These are phyloP conservation scores for Fusarium pininemorale DNA, from an alignment of 2,329 filamentous ascomycete species.

Conservation along the genomic window DNA sequence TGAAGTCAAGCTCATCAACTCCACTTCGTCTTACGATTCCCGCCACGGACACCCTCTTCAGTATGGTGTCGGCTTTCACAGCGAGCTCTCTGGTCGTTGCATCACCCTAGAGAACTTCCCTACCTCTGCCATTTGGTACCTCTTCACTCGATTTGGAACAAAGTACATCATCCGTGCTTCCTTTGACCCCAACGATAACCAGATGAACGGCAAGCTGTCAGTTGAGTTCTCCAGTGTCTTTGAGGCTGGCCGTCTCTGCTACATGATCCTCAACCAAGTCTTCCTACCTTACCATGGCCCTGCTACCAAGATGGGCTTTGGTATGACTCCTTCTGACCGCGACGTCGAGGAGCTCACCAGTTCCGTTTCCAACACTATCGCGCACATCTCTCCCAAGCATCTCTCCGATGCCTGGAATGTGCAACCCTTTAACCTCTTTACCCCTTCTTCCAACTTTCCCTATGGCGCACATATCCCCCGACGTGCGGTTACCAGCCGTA, in stretches of 20 bases:
- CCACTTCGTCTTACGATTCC: neutral
- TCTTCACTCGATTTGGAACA: constrained; percentile 22
- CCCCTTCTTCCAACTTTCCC: fast-evolving
- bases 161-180: constrained; percentile 9
- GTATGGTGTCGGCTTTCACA: neutral
- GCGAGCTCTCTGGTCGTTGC: constrained; percentile 9
- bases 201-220: neutral
- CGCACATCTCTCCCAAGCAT: neutral
- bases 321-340: neutral
- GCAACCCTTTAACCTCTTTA: neutral
- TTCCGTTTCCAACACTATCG: neutral
- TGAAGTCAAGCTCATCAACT: neutral
- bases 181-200: neutral
- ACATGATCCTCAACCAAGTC: neutral
- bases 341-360: neutral
- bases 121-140: constrained; percentile 26
- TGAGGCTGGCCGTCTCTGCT: neutral
- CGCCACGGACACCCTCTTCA: fast-evolving
- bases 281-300: neutral
- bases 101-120: constrained; percentile 35
- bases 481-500: neutral
- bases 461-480: neutral
- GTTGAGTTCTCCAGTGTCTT: constrained; percentile 36
- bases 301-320: neutral
- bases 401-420: neutral